These are phyloP conservation scores for Pilaira anomala DNA, from an alignment of 192 early-diverging fungal genomes.

Conservation along the genomic window DNA sequence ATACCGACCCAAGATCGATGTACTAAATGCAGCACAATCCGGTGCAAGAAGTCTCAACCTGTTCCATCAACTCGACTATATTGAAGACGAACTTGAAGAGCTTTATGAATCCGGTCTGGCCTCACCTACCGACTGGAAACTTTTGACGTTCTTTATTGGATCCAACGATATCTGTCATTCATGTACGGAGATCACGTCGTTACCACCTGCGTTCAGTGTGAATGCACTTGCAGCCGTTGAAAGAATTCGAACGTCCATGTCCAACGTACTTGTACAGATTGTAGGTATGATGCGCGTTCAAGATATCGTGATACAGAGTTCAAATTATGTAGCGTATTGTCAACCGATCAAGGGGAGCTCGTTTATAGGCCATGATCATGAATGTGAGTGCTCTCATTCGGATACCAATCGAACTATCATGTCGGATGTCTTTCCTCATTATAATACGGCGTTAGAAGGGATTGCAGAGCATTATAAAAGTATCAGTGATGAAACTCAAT, in stretches of 20 bases:
- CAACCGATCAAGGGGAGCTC: slow-evolving; percentile 27
- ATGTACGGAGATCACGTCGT: slow-evolving; percentile 25
- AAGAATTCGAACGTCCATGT: slow-evolving; percentile 33
- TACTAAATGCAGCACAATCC: slow-evolving; percentile 53
- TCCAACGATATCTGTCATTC: slow-evolving; percentile 55
- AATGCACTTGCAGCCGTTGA: slow-evolving; percentile 33
- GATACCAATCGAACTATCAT: slow-evolving; percentile 38
- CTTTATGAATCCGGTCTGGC: slow-evolving; percentile 25
- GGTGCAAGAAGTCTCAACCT: slow-evolving; percentile 51
- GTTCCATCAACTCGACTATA: slow-evolving; percentile 41
- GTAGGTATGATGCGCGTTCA: slow-evolving; percentile 25
- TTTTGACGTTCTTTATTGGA: slow-evolving; percentile 55
- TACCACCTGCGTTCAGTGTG: slow-evolving; percentile 27
- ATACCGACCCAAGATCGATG: slow-evolving; percentile 19
- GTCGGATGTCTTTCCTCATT: slow-evolving; percentile 38
- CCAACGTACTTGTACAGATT: slow-evolving; percentile 48
- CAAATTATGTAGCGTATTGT: slow-evolving; percentile 26
- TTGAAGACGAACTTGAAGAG: slow-evolving; percentile 36
- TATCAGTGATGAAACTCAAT: not conserved
- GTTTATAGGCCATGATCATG: slow-evolving; percentile 32
- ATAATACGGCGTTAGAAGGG: slow-evolving; percentile 42
- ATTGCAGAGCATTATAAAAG: slow-evolving; percentile 36
- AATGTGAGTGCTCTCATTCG: slow-evolving; percentile 36
- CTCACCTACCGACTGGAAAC: slow-evolving; percentile 41
- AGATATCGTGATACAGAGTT: slow-evolving; percentile 38